phyloP scores from a whole-genome alignment of 2,329 filamentous ascomycete species.

The Colletotrichum incanum region DNA sequence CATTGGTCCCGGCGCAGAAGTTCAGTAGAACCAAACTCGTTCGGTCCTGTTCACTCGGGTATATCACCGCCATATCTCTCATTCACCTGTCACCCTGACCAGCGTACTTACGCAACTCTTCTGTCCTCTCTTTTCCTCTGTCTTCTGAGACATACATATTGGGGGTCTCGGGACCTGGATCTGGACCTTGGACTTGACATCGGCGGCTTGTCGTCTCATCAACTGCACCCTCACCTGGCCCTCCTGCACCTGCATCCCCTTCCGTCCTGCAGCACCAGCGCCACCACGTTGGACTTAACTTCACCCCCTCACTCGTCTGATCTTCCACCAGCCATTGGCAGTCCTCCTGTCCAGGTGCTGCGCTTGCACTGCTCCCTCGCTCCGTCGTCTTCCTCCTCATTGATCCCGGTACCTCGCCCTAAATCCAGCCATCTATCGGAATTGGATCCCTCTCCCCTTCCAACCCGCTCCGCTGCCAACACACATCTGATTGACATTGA shows the following conservation, averaged over 20 bases:
- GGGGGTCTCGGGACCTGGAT: conserved; percentile 19
- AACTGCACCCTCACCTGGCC: conserved; percentile 28
- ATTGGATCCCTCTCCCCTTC: conserved; percentile 15
- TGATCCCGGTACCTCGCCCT: conserved; percentile 24
- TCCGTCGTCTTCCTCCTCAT: background rate
- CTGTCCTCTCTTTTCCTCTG: background rate
- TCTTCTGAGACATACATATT: conserved; percentile 34
- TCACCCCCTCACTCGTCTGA: conserved; percentile 22
- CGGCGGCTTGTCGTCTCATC: conserved; percentile 41
- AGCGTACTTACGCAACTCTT: background rate
- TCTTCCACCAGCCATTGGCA: conserved; percentile 13
- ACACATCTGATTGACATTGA: conserved; percentile 35
- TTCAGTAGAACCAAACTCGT: conserved; percentile 15
- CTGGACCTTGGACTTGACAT: conserved; percentile 21
- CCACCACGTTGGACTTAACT: conserved; percentile 8
- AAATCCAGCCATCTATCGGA: conserved; percentile 30
- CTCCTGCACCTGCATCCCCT: conserved; percentile 24
- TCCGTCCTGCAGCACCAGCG: conserved; percentile 13
- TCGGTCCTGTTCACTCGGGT: conserved; percentile 15
- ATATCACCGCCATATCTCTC: conserved; percentile 34
- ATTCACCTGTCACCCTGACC: background rate
- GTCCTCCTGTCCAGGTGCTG: conserved; percentile 6
- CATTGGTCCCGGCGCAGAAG: conserved; percentile 20
- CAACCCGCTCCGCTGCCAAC: conserved; percentile 30
- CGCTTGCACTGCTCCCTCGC: conserved; percentile 18